Evolutionary conservation across 306 rosid genomes (phyloP), one percentile per base, ranked within the genome.

Genomic region (Dryas octopetala): DNA sequence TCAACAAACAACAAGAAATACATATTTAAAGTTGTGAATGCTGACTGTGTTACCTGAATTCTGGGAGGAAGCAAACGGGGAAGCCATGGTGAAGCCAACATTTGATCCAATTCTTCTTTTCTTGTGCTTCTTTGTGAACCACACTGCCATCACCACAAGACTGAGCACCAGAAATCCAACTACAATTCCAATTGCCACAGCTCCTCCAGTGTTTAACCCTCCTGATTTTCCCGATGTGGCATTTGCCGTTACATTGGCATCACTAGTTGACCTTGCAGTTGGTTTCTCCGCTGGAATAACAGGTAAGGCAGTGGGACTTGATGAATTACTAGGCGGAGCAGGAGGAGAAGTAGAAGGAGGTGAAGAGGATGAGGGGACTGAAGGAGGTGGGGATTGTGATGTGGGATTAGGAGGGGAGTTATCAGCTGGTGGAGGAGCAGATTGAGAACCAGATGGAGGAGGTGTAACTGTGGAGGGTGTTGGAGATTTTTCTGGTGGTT

Each of bases 11-110:
- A 55, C 11, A n/a, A 5, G 19, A 57, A 72, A 60, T 46, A 14
- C 26, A 78, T 16, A 54, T n/a, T 45, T 68, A 50, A 50, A 47
- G 32, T 53, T 38, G 40, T 52, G 49, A 14, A 8, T 10, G 57
- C 8, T 80, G 49, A 26, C 19, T 50, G 19, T 46, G 70, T 79
- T 86, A 96, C 99, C 99, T 89, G 99, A 96, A 85, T 88, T 90
- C 63, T 92, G 98, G 66, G 97, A 95, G n/a, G 98, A 90, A 72
- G 95, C 74, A 69, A 80, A 86, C 50, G 99, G 99, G 63, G 99
- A 96, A 51, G 97, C 79, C 68, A 68, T 50, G 49, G 64, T 75
- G 80, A 88, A 90, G 61, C 83, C 85, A 78, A 58, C 61, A 83
- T 78, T 74, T 10, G 77, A 8, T 71, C 83, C 81, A 41, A 59